These are phyloP conservation scores for Juncus inflexus DNA, from an alignment of 176 grass and related monocot species.

Conservation along the genomic window DNA sequence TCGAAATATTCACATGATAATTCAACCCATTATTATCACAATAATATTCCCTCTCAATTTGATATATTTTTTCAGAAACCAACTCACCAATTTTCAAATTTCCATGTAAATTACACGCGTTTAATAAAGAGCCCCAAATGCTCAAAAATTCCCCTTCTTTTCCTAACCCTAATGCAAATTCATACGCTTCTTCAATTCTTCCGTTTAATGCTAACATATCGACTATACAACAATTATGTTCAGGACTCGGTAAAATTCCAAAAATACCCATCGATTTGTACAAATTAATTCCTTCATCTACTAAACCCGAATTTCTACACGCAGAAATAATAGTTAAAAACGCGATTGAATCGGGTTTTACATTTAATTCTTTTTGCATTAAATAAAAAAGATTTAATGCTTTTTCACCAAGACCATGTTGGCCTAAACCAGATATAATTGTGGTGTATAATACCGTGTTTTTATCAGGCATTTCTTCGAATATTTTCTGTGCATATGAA, in stretches of 20 bases:
- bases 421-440: slow-evolving; percentile 78
- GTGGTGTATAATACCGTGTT: slow-evolving; percentile 72
- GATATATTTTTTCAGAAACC: slow-evolving; percentile 50
- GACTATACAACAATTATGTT: slow-evolving; percentile 65
- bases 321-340: slow-evolving; percentile 68
- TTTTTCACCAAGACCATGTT: slow-evolving; percentile 59
- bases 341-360: slow-evolving; percentile 60
- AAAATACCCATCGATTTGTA: slow-evolving; percentile 66
- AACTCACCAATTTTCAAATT: slow-evolving; percentile 55
- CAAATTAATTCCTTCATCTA: slow-evolving; percentile 61
- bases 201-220: slow-evolving; percentile 68
- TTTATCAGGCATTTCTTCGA: slow-evolving; percentile 57
- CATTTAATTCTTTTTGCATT: slow-evolving; percentile 44
- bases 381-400: slow-evolving; percentile 59
- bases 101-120: slow-evolving; percentile 57
- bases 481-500: slow-evolving; percentile 54
- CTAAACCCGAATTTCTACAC: slow-evolving; percentile 68
- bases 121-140: slow-evolving; percentile 84
- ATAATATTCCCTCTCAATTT: slow-evolving; percentile 55
- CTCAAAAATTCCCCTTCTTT: slow-evolving; percentile 53
- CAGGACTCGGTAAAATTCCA: slow-evolving; percentile 47
- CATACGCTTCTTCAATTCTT: slow-evolving; percentile 70
- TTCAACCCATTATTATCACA: slow-evolving; percentile 30
- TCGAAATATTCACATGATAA: slow-evolving; percentile 61
- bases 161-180: slow-evolving; percentile 61